Percentiles rank a stretch among this genome's conserved stretches.
phyloP scores from a whole-genome alignment of 371 early-diverging fungal genomes.

The Capillidium rhysosporum region DNA sequence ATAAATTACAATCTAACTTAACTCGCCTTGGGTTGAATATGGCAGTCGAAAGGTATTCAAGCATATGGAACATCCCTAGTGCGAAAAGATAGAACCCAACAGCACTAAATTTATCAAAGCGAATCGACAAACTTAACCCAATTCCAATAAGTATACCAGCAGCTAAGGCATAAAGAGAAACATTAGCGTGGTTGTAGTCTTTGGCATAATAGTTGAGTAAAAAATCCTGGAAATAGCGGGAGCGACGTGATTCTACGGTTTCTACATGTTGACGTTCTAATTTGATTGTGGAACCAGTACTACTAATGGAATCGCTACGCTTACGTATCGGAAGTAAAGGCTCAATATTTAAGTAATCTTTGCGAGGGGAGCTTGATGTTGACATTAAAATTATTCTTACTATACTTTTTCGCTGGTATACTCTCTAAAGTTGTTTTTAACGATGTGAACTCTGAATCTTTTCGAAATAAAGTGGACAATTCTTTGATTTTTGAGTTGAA shows the following conservation, averaged over 20 bases:
- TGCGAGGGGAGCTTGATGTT: not conserved
- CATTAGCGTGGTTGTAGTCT: not conserved
- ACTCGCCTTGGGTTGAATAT: constrained; percentile 37
- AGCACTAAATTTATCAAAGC: not conserved
- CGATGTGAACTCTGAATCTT: too few species aligned
- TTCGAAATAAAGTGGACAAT: too few species aligned
- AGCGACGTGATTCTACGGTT: not conserved
- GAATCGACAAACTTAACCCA: not conserved
- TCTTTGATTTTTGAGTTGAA: too few species aligned
- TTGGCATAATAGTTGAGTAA: not conserved
- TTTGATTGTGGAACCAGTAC: not conserved
- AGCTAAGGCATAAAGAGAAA: not conserved
- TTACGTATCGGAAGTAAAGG: too few species aligned
- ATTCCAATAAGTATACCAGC: constrained; percentile 5
- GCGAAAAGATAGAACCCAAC: constrained; percentile 27
- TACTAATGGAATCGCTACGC: too few species aligned
- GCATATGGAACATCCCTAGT: constrained; percentile 42
- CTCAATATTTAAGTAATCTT: not conserved
- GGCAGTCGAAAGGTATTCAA: constrained; percentile 62
- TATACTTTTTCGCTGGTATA: too few species aligned
- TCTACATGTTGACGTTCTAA: not conserved
- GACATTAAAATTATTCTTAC: too few species aligned
- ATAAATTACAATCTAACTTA: constrained; percentile 34
- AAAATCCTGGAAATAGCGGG: not conserved
- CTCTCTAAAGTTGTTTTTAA: too few species aligned